Percentiles rank a stretch among this genome's conserved stretches.
phyloP scores from a whole-genome alignment of 768 basidiomycete genomes.

The Imleria badia region DNA sequence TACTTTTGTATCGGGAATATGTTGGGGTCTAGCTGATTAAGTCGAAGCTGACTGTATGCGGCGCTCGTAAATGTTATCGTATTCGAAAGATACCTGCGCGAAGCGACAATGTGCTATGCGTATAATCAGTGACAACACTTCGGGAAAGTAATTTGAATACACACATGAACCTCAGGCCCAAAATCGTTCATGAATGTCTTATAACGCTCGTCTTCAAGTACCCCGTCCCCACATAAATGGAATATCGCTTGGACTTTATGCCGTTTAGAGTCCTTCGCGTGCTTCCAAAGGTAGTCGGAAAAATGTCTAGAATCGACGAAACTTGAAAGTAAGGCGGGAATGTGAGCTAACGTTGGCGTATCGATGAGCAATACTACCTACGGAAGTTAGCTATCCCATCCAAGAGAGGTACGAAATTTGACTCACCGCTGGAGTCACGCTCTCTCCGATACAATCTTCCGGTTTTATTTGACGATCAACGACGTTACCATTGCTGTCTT shows the following conservation, averaged over 20 bases:
- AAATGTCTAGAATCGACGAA: slow-evolving; percentile 51
- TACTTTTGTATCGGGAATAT: slow-evolving; percentile 74
- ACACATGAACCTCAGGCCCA: slow-evolving; percentile 57
- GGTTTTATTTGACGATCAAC: slow-evolving; percentile 52
- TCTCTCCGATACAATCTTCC: slow-evolving; percentile 59
- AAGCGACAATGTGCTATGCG: slow-evolving; percentile 71
- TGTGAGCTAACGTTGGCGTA: slow-evolving; percentile 60
- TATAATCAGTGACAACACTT: not conserved
- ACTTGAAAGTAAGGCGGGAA: slow-evolving; percentile 48
- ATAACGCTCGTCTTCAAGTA: slow-evolving; percentile 71
- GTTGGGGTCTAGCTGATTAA: slow-evolving; percentile 66
- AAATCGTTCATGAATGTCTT: slow-evolving; percentile 71
- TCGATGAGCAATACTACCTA: slow-evolving; percentile 72
- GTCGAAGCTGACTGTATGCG: slow-evolving; percentile 67
- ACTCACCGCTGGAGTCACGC: slow-evolving; percentile 49
- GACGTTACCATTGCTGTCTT: slow-evolving; percentile 42
- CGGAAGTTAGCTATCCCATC: not conserved
- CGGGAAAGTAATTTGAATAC: slow-evolving; percentile 21
- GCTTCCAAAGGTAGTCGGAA: slow-evolving; percentile 45
- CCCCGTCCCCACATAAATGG: slow-evolving; percentile 69
- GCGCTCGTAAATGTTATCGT: slow-evolving; percentile 73
- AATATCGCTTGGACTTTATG: slow-evolving; percentile 52
- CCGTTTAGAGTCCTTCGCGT: slow-evolving; percentile 39
- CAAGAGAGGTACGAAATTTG: not conserved
- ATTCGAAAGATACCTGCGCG: slow-evolving; percentile 58